phyloP scores from a whole-genome alignment of 257 asterid species.

The Jaltomata sinuosa region DNA sequence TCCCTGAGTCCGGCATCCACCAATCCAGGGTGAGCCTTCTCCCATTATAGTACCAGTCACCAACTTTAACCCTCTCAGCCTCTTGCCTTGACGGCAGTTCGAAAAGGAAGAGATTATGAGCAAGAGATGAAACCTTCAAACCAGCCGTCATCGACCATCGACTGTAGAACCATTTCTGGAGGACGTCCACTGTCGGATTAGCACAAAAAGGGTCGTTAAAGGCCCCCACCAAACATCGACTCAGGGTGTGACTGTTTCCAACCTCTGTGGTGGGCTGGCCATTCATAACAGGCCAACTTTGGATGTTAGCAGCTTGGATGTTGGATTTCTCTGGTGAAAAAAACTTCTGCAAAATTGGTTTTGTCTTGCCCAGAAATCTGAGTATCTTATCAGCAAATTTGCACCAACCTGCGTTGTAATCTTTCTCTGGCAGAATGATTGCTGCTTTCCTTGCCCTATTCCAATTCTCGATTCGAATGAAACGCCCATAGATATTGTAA shows the following conservation, averaged over 20 bases:
- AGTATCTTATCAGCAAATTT: no score
- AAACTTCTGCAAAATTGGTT: no score
- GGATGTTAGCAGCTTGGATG: not conserved
- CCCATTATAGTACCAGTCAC: no score
- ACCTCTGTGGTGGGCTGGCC: not conserved
- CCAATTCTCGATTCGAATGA: no score
- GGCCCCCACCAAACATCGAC: not conserved
- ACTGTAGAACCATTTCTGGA: not conserved
- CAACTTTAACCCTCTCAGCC: not conserved
- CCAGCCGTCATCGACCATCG: not conserved
- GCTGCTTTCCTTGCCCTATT: no score
- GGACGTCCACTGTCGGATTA: not conserved
- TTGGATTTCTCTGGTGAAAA: no score
- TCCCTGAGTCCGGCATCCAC: no score
- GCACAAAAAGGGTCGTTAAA: not conserved
- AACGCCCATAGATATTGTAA: no score
- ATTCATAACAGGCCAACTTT: not conserved
- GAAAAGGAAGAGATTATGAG: not conserved
- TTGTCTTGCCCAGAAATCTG: no score
- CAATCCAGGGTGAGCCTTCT: no score
- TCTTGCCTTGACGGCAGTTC: not conserved
- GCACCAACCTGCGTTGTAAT: no score
- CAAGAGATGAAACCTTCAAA: not conserved
- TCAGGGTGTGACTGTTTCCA: not conserved
- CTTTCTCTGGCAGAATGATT: no score